Evolutionary conservation across 257 asterid species (phyloP).

Genomic region (Schizonepeta tenuifolia): DNA sequence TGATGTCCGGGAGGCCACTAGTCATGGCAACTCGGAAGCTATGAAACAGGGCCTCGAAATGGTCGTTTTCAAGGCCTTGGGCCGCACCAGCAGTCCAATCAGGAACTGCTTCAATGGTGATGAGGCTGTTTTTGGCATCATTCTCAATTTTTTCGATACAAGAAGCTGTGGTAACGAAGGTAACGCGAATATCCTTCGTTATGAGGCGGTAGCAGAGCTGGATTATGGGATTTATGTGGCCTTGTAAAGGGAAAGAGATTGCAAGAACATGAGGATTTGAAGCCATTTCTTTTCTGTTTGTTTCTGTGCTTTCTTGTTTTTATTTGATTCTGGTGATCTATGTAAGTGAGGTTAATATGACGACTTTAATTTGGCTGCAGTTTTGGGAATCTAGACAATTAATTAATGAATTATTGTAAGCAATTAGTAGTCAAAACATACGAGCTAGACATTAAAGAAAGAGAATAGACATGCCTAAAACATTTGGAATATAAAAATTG

Average conservation of each 20-base stretch:
- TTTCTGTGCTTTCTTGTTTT: too few relatives aligned
- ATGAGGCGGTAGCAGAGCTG: constrained; percentile 49
- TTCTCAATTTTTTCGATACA: too few relatives aligned
- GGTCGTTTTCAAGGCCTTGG: constrained; percentile 9
- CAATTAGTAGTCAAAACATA: too few relatives aligned
- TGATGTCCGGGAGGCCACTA: constrained; percentile 33
- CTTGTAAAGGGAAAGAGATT: constrained; percentile 45
- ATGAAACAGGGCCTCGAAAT: constrained; percentile 1
- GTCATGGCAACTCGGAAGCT: constrained; percentile 31
- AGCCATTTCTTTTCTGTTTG: not conserved
- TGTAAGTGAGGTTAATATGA: too few relatives aligned
- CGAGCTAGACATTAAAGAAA: too few relatives aligned
- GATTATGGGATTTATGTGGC: constrained; percentile 48
- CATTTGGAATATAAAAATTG: too few relatives aligned
- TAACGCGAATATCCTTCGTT: constrained; percentile 35
- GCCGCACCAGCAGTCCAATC: not conserved
- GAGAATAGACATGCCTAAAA: too few relatives aligned
- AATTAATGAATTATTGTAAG: too few relatives aligned
- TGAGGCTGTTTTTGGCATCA: not conserved
- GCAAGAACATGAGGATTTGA: constrained; percentile 35
- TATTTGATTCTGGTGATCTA: too few relatives aligned
- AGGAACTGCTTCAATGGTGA: constrained; percentile 41
- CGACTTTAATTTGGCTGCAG: too few relatives aligned
- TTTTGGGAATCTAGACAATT: too few relatives aligned
- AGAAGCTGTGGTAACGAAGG: constrained; percentile 34